Percentiles rank a stretch among this genome's conserved stretches.
Conservation (phyloP, 2,329 filamentous ascomycete genomes). For the Fusarium verrucosum region DNA sequence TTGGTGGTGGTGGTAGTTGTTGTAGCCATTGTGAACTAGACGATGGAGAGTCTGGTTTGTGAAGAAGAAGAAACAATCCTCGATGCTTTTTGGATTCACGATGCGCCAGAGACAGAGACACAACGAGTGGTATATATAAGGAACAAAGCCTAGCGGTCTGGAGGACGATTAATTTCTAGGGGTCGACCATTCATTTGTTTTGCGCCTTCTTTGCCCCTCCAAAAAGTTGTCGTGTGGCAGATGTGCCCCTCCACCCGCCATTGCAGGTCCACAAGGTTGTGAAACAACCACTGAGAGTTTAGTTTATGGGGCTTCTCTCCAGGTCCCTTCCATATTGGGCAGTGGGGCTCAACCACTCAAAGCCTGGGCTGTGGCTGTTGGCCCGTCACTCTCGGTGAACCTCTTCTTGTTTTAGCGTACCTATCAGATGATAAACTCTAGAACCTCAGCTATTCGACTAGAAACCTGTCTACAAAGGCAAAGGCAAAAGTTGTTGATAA, state of each 20-base stretch:
- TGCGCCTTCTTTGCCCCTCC: slow-evolving; percentile 40
- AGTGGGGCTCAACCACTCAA: slow-evolving; percentile 37
- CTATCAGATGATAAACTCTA: not conserved
- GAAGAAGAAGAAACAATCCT: not conserved
- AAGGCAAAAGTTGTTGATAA: too few species aligned
- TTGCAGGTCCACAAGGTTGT: slow-evolving; percentile 32
- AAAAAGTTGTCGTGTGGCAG: slow-evolving; percentile 33
- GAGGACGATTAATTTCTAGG: slow-evolving; percentile 40
- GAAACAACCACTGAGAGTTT: slow-evolving; percentile 33
- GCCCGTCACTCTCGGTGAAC: slow-evolving; percentile 42
- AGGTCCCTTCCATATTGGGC: slow-evolving; percentile 27
- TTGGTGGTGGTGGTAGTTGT: slow-evolving; percentile 55
- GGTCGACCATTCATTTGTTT: slow-evolving; percentile 36
- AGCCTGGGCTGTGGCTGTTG: slow-evolving; percentile 22
- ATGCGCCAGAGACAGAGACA: slow-evolving; percentile 7
- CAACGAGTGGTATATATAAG: slow-evolving; percentile 7
- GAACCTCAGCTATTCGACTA: not conserved
- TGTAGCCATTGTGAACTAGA: slow-evolving; percentile 45
- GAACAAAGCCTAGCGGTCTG: slow-evolving; percentile 32
- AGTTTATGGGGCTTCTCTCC: slow-evolving; percentile 9
- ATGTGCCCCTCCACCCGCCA: slow-evolving; percentile 33
- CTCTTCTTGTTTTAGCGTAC: slow-evolving; percentile 34
- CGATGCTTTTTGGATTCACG: not conserved
- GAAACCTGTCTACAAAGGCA: too few species aligned
- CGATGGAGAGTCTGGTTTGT: not conserved